Conservation (phyloP, 1,139 yeast genomes). For the Lodderomyces jiufengensis region DNA sequence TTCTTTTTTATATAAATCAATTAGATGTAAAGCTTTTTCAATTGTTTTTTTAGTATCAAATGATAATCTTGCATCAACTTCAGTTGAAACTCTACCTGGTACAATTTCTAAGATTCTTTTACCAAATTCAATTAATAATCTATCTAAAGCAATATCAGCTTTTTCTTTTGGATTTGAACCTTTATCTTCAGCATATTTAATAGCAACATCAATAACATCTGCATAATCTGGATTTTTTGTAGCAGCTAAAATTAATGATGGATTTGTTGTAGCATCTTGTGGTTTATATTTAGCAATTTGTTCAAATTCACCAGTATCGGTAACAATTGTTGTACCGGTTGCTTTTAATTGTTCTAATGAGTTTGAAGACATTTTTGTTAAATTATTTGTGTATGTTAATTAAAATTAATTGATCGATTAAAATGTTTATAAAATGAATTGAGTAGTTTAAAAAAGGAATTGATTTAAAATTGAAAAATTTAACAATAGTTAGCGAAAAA, state of each 20-base stretch:
- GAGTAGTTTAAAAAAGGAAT: too few relatives aligned
- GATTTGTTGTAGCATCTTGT: conserved; percentile 99
- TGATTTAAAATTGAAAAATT: too few relatives aligned
- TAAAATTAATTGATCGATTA: too few relatives aligned
- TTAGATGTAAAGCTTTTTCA: conserved; percentile 86
- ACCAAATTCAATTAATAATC: conserved; percentile 94
- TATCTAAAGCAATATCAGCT: conserved; percentile 79
- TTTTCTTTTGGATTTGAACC: conserved; percentile 47
- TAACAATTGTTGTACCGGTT: conserved; percentile 92
- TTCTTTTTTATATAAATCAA: conserved; percentile 73
- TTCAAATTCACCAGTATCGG: conserved; percentile 99
- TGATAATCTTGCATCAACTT: conserved; percentile 97
- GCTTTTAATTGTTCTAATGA: conserved; percentile 93
- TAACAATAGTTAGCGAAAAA: too few relatives aligned
- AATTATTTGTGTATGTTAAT: too few relatives aligned
- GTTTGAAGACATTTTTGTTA: conserved; percentile 34
- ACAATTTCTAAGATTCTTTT: conserved; percentile 88
- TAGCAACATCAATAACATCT: conserved; percentile 84
- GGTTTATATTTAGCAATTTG: conserved; percentile 97
- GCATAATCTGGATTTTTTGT: conserved; percentile 88
- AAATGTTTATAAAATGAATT: too few relatives aligned
- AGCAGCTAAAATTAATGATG: conserved; percentile 96
- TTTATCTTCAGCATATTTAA: conserved; percentile 74
- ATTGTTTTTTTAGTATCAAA: conserved; percentile 92
- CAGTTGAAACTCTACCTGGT: conserved; percentile 99